Percentiles rank a stretch among this genome's conserved stretches.
These are phyloP conservation scores for Lophium mytilinum DNA, from an alignment of 495 filamentous ascomycete genomes.

Conservation along the genomic window DNA sequence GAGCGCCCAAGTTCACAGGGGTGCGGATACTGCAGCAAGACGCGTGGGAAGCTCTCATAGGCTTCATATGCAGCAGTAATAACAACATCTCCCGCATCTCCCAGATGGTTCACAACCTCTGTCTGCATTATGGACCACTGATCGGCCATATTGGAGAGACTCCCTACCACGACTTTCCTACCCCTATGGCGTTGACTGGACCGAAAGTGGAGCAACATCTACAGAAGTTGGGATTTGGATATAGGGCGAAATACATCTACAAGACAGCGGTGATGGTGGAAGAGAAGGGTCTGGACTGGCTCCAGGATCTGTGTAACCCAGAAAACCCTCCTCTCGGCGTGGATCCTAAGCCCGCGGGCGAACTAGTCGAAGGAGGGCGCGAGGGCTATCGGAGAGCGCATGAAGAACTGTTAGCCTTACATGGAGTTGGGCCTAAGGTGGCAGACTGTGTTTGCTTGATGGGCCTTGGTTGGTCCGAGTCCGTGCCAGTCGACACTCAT, in stretches of 20 bases:
- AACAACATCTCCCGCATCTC: conserved; percentile 95
- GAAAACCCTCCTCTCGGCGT: conserved; percentile 54
- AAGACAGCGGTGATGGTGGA: conserved; percentile 72
- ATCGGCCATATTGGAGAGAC: conserved; percentile 62
- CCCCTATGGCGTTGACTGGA: conserved; percentile 59
- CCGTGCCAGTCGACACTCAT: conserved; percentile 94
- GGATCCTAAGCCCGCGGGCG: conserved; percentile 37
- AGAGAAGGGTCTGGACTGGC: conserved; percentile 60
- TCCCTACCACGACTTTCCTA: conserved; percentile 81
- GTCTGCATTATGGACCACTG: conserved; percentile 69
- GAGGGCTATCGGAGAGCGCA: conserved; percentile 75
- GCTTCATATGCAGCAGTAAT: conserved; percentile 97
- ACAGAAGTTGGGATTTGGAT: conserved; percentile 82
- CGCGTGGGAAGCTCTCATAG: conserved; percentile 88
- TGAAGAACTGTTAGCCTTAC: conserved; percentile 63
- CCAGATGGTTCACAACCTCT: conserved; percentile 93
- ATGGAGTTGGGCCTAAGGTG: conserved; percentile 93
- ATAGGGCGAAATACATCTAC: conserved; percentile 84
- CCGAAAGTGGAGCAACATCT: conserved; percentile 68
- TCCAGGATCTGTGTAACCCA: conserved; percentile 66
- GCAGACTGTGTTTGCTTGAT: conserved; percentile 95
- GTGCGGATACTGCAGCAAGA: conserved; percentile 94
- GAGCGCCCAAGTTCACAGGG: conserved; percentile 78
- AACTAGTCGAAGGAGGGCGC: conserved; percentile 50
- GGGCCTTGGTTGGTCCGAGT: conserved; percentile 94